These are phyloP conservation scores for Backusella australiensis DNA, from an alignment of 192 early-diverging fungal genomes.

Conservation along the genomic window DNA sequence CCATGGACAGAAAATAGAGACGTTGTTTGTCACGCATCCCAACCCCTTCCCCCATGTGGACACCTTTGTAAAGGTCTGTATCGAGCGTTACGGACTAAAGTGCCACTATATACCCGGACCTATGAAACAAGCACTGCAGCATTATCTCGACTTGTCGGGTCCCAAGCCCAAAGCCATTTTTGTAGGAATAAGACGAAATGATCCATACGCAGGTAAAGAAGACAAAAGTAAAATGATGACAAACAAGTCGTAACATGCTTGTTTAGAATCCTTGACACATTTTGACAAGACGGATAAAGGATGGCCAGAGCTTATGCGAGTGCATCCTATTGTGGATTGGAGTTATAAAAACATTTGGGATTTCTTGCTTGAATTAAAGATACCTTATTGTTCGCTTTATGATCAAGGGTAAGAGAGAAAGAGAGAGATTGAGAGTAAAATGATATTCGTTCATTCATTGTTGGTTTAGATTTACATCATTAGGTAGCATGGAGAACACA, in stretches of 20 bases:
- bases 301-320: conserved; percentile 90
- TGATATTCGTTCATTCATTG: background rate
- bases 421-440: background rate
- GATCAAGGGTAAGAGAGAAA: conserved; percentile 67
- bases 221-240: too few relatives aligned
- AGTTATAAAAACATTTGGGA: conserved; percentile 82
- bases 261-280: conserved; percentile 44
- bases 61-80: conserved; percentile 74
- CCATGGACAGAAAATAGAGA: background rate
- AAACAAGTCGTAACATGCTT: background rate
- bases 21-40: conserved; percentile 74
- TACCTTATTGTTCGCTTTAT: conserved; percentile 88
- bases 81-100: conserved; percentile 67
- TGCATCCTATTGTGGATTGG: conserved; percentile 94
- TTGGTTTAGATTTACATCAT: conserved; percentile 78
- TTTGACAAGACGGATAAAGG: conserved; percentile 78
- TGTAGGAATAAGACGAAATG: conserved; percentile 75
- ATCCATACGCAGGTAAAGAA: conserved; percentile 63
- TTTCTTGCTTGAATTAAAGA: conserved; percentile 56
- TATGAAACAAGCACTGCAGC: conserved; percentile 78
- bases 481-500: conserved; percentile 85
- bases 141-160: conserved; percentile 55
- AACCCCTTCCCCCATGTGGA: conserved; percentile 88
- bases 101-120: conserved; percentile 63
- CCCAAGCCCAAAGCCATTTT: conserved; percentile 70